These are phyloP conservation scores for Pelargonium fulgidum DNA, from an alignment of 441 rosid genomes.

Conservation along the genomic window DNA sequence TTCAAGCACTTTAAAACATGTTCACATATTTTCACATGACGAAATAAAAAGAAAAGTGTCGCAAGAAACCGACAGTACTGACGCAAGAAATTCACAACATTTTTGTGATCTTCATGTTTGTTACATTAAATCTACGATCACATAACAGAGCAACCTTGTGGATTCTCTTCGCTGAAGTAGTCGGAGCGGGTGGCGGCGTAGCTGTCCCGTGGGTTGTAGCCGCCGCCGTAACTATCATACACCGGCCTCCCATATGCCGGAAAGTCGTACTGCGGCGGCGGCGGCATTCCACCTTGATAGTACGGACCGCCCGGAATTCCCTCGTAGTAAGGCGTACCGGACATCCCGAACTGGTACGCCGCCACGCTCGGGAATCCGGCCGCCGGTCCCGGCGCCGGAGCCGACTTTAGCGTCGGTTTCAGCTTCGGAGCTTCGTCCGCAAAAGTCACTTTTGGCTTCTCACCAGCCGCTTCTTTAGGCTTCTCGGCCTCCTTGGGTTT, in stretches of 20 bases:
- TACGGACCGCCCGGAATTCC: conserved; percentile 27
- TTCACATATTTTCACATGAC: too few relatives aligned
- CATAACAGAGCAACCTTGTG: background rate
- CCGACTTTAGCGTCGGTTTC: conserved; percentile 1
- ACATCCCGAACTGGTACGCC: conserved; percentile 23
- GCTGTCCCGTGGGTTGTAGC: background rate
- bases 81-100: too few relatives aligned
- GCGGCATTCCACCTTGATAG: background rate
- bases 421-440: background rate
- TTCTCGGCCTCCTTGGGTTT: background rate
- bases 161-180: background rate
- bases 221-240: conserved; percentile 33
- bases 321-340: conserved; percentile 33
- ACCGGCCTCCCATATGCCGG: conserved; percentile 45
- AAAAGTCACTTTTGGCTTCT: background rate
- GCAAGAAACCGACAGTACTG: too few relatives aligned
- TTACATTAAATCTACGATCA: background rate
- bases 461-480: background rate
- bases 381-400: background rate
- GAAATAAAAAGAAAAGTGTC: too few relatives aligned
- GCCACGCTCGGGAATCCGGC: conserved; percentile 5
- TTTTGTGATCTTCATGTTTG: too few relatives aligned
- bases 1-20: too few relatives aligned
- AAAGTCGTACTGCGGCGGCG: conserved; percentile 17
- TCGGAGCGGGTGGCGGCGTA: background rate